These are phyloP conservation scores for Rhizopogon vinicolor DNA, from an alignment of 768 basidiomycete species.

Conservation along the genomic window DNA sequence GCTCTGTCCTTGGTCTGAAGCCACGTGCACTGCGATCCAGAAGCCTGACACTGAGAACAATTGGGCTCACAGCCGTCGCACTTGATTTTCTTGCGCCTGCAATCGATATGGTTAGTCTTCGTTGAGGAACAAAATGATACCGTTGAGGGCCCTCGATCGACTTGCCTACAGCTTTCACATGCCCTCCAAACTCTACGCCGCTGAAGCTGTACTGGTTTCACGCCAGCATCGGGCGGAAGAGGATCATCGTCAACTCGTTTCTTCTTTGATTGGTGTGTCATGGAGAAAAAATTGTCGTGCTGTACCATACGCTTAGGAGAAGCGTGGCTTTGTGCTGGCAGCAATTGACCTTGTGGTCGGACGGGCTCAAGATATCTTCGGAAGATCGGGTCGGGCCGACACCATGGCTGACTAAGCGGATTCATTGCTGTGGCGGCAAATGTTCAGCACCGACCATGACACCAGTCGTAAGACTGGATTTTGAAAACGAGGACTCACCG, in stretches of 20 bases:
- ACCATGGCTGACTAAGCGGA: conserved; percentile 28
- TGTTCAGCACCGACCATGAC: neutral
- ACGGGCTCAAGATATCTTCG: conserved; percentile 28
- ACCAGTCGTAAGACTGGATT: neutral
- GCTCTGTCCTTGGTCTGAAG: conserved; percentile 89
- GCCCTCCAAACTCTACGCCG: conserved; percentile 82
- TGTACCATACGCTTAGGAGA: conserved; percentile 18
- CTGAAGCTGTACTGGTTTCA: conserved; percentile 75
- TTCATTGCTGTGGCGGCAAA: conserved; percentile 14
- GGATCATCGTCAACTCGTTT: conserved; percentile 63
- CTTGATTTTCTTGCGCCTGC: conserved; percentile 89
- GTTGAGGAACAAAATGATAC: conserved; percentile 11
- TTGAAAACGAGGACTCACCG: neutral
- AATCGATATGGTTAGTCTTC: conserved; percentile 13
- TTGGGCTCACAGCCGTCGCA: conserved; percentile 87
- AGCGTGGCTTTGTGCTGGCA: conserved; percentile 9
- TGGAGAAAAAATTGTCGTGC: conserved; percentile 43
- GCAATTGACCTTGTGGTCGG: conserved; percentile 16
- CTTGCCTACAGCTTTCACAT: conserved; percentile 84
- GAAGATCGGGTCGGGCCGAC: conserved; percentile 30
- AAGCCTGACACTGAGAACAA: conserved; percentile 74
- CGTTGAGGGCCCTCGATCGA: conserved; percentile 9
- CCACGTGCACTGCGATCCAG: conserved; percentile 81
- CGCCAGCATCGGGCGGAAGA: conserved; percentile 45
- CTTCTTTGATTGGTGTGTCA: conserved; percentile 67